Evolutionary conservation across 176 grass and related monocot genomes (phyloP).

Genomic region (Ensete glaucum): DNA sequence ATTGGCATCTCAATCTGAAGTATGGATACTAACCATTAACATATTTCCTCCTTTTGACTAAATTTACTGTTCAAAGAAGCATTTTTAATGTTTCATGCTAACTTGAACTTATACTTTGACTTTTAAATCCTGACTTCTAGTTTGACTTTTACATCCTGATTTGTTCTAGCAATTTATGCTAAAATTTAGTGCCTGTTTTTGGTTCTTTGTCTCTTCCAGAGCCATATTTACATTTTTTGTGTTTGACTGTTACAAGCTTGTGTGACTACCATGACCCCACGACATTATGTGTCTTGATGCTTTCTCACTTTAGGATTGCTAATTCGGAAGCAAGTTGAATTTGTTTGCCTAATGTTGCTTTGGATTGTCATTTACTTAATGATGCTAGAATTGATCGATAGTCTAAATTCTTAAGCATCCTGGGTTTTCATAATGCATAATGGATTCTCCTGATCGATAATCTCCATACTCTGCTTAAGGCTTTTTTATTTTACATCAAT

Average conservation of each 20-base stretch:
- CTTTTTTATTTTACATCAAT: background rate
- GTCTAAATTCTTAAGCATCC: background rate
- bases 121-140: constrained; percentile 28
- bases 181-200: constrained; percentile 27
- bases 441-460: background rate
- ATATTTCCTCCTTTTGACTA: constrained; percentile 66
- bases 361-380: background rate
- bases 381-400: background rate
- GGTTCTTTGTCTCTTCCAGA: constrained; percentile 19
- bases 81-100: constrained; percentile 49
- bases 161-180: constrained; percentile 25
- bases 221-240: constrained; percentile 4
- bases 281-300: background rate
- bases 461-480: background rate
- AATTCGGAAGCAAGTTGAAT: background rate
- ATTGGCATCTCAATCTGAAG: constrained; percentile 73
- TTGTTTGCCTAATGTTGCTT: no score
- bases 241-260: background rate
- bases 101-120: constrained; percentile 37
- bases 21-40: constrained; percentile 97
- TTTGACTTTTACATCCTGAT: constrained; percentile 22
- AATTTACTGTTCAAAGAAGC: constrained; percentile 50
- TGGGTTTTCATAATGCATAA: background rate
- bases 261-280: background rate
- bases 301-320: background rate